Conservation (phyloP, 2,329 filamentous ascomycete species). For the Massarina eburnea region DNA sequence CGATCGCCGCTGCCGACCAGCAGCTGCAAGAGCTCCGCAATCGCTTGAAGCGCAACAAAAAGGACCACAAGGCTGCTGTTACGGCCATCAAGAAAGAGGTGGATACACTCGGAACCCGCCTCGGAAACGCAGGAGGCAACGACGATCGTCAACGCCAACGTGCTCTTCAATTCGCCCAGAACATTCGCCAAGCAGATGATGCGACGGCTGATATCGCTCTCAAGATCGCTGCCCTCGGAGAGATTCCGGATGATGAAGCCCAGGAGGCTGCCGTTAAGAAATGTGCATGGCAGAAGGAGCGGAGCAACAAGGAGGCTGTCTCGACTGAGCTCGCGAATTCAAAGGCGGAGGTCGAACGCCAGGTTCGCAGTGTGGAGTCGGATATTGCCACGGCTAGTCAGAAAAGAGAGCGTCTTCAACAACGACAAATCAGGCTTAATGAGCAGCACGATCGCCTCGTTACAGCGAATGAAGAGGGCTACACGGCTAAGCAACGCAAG, state of each 20-base stretch:
- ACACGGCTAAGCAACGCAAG: constrained; percentile 60
- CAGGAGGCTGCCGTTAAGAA: constrained; percentile 60
- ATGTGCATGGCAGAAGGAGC: constrained; percentile 59
- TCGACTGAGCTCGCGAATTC: constrained; percentile 61
- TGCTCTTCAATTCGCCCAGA: constrained; percentile 72
- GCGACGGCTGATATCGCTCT: constrained; percentile 58
- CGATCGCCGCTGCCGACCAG: constrained; percentile 70
- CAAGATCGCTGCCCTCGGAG: constrained; percentile 66
- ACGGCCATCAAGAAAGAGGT: constrained; percentile 72
- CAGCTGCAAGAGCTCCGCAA: constrained; percentile 70
- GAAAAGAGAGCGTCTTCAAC: constrained; percentile 72
- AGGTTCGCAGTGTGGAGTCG: constrained; percentile 63
- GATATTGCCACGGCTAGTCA: constrained; percentile 66
- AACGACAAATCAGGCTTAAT: constrained; percentile 71
- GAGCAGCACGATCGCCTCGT: constrained; percentile 71
- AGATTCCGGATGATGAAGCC: constrained; percentile 63
- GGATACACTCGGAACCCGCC: constrained; percentile 66
- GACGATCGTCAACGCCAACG: constrained; percentile 78
- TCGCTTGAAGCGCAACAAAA: constrained; percentile 69
- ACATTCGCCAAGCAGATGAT: constrained; percentile 70
- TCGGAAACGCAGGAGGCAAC: constrained; percentile 67
- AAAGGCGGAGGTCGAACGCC: constrained; percentile 64
- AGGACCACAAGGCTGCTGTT: constrained; percentile 72
- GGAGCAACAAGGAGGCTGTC: constrained; percentile 53
- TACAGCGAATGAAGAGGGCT: constrained; percentile 66